Evolutionary conservation across 2,329 filamentous ascomycete genomes (phyloP), one percentile per base, ranked within the genome.

Genomic region (Talaromyces sp.): DNA sequence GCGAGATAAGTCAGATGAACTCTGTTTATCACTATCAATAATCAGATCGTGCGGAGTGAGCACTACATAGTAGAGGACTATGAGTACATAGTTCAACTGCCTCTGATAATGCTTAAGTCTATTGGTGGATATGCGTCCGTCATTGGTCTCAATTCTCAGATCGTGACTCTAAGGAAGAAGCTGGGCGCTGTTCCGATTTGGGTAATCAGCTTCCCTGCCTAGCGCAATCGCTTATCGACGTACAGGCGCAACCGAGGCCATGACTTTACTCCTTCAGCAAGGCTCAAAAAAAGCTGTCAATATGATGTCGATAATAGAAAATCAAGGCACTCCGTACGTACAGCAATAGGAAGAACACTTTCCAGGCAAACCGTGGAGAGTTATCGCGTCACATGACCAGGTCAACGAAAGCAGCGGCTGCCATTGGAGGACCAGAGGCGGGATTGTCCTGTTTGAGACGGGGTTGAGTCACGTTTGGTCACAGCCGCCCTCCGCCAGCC

Each of bases 401-500:
- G 10, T 39, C 52, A 39, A 14, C 52, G 31, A 33, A 56, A 37
- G 37, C 52, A 35, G 31, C 33, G n/a, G 31, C n/a, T 13, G 50
- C 19, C 31, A 54, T 54, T 54, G 50, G 50, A n/a, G 50, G 50
- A 52, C 27, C 27, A 13, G 3, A 52, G 48, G 48, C 48, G 27
- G 27, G 31, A 54, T 19, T 54, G 31, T 6, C 50, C 52, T 56
- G 52, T 24, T 56, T 39, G 52, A 56, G 52, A 37, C 52, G 31
- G 19, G 33, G 52, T 56, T 56, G 52, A 56, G 52, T 56, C 52
- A 56, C 52, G 52, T 37, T 56, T 56, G 52, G 52, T 56, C 52
- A 56, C 52, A 56, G 52, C 52, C 52, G 52, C 52, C 33, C 33
- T 56, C 52, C 3, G 19, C 6, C 52, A 56, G 33, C 52, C 52